These are phyloP conservation scores for Colletotrichum shisoi DNA, from an alignment of 2,329 filamentous ascomycete species.

Conservation along the genomic window DNA sequence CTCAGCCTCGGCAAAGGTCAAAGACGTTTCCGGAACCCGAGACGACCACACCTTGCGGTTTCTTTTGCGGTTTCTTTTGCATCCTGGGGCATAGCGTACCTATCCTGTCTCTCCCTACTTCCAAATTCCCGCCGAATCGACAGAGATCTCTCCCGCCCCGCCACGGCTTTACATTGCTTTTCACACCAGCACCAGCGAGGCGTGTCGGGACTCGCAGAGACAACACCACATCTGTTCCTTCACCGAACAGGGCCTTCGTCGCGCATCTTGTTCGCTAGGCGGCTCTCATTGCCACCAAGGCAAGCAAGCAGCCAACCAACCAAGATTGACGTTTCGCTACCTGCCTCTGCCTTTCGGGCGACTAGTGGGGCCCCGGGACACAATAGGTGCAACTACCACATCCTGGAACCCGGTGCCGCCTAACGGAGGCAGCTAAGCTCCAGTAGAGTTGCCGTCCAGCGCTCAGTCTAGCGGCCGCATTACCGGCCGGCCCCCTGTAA, in stretches of 20 bases:
- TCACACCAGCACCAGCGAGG: constrained; percentile 1
- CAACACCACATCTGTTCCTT: neutral
- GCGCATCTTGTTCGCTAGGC: constrained; percentile 27
- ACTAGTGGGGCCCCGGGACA: constrained; percentile 31
- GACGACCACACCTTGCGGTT: constrained; percentile 32
- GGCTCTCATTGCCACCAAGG: constrained; percentile 18
- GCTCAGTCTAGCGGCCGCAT: constrained; percentile 21
- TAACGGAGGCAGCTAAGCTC: constrained; percentile 16
- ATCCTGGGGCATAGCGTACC: constrained; percentile 22
- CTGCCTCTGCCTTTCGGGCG: constrained; percentile 16
- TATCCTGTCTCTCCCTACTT: neutral
- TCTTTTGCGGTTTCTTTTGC: constrained; percentile 12
- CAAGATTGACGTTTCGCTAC: constrained; percentile 15
- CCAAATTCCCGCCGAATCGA: constrained; percentile 13
- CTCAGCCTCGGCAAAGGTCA: constrained; percentile 10
- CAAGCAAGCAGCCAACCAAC: constrained; percentile 15
- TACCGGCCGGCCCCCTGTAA: constrained; percentile 29
- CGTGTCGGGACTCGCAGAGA: neutral
- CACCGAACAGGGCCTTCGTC: constrained; percentile 14
- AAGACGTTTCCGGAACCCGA: constrained; percentile 16
- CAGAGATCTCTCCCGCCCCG: constrained; percentile 20
- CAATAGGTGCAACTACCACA: constrained; percentile 24
- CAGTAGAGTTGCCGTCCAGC: constrained; percentile 30
- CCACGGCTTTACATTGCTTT: constrained; percentile 21
- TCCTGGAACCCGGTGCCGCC: constrained; percentile 35